These are phyloP conservation scores for Cordyceps tenuipes DNA, from an alignment of 2,329 filamentous ascomycete species.

Conservation along the genomic window DNA sequence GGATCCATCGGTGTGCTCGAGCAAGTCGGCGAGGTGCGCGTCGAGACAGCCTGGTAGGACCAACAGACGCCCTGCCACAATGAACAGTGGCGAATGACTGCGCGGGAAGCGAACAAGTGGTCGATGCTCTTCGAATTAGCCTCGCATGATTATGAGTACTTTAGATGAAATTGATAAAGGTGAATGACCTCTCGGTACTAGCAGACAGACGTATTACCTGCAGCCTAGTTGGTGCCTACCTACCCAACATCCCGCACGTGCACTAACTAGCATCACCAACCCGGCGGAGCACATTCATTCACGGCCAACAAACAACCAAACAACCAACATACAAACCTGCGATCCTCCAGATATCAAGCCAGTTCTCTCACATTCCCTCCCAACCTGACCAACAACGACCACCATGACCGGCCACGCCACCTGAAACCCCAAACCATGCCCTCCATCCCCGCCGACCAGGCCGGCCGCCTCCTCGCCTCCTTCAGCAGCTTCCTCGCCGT, in stretches of 20 bases:
- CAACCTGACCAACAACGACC: neutral
- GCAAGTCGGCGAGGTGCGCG: conserved; percentile 49
- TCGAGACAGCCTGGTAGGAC: conserved; percentile 43
- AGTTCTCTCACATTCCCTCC: too few species aligned
- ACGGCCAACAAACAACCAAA: neutral
- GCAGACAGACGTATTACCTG: neutral
- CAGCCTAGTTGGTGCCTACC: neutral
- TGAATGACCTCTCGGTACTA: neutral
- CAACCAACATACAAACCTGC: neutral
- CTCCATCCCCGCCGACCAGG: conserved; percentile 31
- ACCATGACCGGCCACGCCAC: neutral
- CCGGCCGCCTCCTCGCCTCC: conserved; percentile 52
- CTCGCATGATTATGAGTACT: too few species aligned
- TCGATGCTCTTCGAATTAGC: too few species aligned
- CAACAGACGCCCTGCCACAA: too few species aligned
- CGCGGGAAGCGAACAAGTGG: too few species aligned
- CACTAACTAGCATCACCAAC: conserved; percentile 1
- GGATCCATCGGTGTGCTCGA: conserved; percentile 50
- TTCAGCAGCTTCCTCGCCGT: conserved; percentile 77
- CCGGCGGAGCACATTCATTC: conserved; percentile 4
- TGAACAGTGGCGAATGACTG: too few species aligned
- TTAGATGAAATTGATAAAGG: too few species aligned
- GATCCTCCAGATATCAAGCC: neutral
- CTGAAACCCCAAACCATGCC: neutral
- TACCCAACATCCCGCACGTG: neutral